Base-by-base conservation (phyloP, 78 protist genomes). In the Dictyostelium discoideum region DNA sequence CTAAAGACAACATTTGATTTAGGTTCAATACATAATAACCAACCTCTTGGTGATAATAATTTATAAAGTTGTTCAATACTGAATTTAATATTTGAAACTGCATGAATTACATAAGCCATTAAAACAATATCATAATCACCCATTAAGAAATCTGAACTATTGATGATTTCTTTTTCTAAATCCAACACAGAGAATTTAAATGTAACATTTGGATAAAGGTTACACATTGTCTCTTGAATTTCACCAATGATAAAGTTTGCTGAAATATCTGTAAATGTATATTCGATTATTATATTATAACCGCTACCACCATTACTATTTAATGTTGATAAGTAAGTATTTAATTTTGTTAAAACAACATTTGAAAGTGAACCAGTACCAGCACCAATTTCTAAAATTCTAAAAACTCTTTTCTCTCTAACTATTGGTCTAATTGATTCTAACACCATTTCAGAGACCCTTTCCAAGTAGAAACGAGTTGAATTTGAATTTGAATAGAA, bases 21-120 rank as follows among this genome's bases (percentile, higher is more conserved):
- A 44, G 87, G 87, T 20, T 89, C 94, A 13, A 81, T 69, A 24
- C 67, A 80, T 29, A 89, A 29, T 16, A 89, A 10, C 87, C 87
- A 81, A n/a, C 94, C 94, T 44, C 57, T 89, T 16, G 94, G 87
- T 26, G 78, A 29, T 8, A 80, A 46, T 18, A 80, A 13, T n/a
- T 80, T 48, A 46, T 81, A 26, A 24, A 89, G 40, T 40, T 63
- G 80, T 46, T 40, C 9, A 14, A 81, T 22, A 24, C 83, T 81
- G 22, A 26, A 20, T 13, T 22, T 42, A n/a, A 89, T 32, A 37
- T 80, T 37, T 14, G 63, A 4, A 26, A 81, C 78, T 8, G 82
- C 94, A 81, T 89, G 94, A 20, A 89, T 44, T 3, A 89, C 94
- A 81, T 89, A 80, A 2, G 87, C 50, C 94, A 89, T 89, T 63